phyloP scores from a whole-genome alignment of 2,329 filamentous ascomycete species.

The Gaeumannomyces tritici region DNA sequence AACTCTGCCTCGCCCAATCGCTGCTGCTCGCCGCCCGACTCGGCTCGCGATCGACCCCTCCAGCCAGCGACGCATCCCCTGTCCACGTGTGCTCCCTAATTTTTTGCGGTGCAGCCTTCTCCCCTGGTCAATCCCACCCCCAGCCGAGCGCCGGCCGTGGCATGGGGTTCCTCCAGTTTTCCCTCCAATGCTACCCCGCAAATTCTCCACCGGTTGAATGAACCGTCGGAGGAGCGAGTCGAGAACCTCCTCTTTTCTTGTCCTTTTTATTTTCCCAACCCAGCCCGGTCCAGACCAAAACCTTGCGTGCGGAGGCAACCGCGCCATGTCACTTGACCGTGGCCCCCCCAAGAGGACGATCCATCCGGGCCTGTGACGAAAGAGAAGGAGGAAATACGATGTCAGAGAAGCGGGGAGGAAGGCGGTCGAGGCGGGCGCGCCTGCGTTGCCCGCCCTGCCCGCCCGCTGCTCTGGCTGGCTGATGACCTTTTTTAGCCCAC shows the following conservation, averaged over 20 bases:
- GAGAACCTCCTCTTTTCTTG: not conserved
- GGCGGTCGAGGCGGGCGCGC: too few relatives aligned
- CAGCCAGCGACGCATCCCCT: not conserved
- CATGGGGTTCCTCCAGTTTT: not conserved
- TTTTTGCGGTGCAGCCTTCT: not conserved
- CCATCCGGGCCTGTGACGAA: not conserved
- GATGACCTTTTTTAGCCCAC: not conserved
- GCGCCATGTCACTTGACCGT: not conserved
- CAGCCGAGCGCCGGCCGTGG: not conserved
- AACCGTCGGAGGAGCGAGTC: not conserved
- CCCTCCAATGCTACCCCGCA: not conserved
- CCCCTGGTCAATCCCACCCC: not conserved
- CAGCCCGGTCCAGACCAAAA: not conserved
- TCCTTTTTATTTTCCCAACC: not conserved
- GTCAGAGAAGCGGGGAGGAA: not conserved
- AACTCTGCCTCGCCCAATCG: too few relatives aligned
- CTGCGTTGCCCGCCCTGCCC: too few relatives aligned
- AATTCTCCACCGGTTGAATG: not conserved
- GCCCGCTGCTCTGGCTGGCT: not conserved
- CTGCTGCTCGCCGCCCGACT: not conserved
- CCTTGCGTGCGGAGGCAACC: not conserved
- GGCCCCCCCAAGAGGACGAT: not conserved
- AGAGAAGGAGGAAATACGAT: not conserved
- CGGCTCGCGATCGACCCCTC: not conserved
- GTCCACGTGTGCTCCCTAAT: not conserved